Evolutionary conservation across 352 stramenopile genomes (phyloP), one percentile per base, ranked within the genome.

Genomic region (Pythium sukuiense): DNA sequence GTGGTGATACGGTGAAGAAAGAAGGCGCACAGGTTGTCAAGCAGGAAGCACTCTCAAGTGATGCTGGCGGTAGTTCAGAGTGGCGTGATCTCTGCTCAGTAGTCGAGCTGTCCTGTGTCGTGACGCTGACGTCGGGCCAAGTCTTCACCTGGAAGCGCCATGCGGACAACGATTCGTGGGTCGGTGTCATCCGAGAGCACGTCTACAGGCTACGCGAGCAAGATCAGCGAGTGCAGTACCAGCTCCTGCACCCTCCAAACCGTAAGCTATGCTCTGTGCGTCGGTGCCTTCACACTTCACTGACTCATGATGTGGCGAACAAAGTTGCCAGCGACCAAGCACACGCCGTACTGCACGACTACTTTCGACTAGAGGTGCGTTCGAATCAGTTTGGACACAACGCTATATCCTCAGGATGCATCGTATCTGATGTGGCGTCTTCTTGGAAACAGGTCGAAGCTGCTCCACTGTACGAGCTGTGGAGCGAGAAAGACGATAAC

Each of bases 401-500:
- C 20, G 20, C 20, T 24, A 24, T 24, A 24, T 24, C 20, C 20
- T 24, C 20, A 24, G 20, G 16, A 16, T 56, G 33, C 2, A 49
- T 24, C n/a, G 20, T 35, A 35, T 58, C 16, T 41, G 12, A 58
- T 43, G 12, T 9, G 32, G 5, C 7, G 27, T 29, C 20, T 24
- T 35, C 11, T 7, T 2, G 16, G 2, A 8, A 16, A 13, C 18
- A 93, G 53, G 74, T 78, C 45, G 67, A 77, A 45, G 64, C 53
- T 20, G 61, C 57, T 18, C 56, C 56, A 2, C 24, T 73, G 20
- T 73, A 73, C 53, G 45, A 56, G n/a, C 52, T 37, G 50, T 98
- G 92, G 92, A 83, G 70, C 6, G 61, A 67, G 45, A 55, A 70
- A 27, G 83, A 90, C 63, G 70, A 76, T 27, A 6, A 69, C 24